Evolutionary conservation across 352 stramenopile species (phyloP).

Genomic region (Phytophthora podocarpi): DNA sequence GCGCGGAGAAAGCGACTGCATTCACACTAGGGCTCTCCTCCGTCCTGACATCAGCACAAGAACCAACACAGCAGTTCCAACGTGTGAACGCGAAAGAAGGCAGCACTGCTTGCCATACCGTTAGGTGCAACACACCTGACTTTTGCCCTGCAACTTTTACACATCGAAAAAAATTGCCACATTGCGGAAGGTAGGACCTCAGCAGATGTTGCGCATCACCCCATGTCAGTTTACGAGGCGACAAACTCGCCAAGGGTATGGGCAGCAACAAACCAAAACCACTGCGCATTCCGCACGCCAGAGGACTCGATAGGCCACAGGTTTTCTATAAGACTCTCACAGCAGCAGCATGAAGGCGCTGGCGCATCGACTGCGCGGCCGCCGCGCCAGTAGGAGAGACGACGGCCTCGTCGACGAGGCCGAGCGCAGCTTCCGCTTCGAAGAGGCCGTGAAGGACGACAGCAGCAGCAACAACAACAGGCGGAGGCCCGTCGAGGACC

Average conservation of each 20-base stretch:
- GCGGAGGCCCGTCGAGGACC: background rate
- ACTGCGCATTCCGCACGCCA: constrained; percentile 14
- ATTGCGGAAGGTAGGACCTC: constrained; percentile 31
- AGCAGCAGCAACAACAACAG: background rate
- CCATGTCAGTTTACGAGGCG: constrained; percentile 18
- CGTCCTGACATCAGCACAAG: too few relatives aligned
- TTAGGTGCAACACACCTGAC: too few relatives aligned
- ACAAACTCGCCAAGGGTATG: too few relatives aligned
- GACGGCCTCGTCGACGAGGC: constrained; percentile 8
- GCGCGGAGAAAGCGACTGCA: background rate
- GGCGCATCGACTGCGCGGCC: constrained; percentile 37
- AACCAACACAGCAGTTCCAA: background rate
- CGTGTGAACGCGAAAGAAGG: constrained; percentile 36
- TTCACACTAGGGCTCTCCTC: too few relatives aligned
- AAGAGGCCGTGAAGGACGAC: constrained; percentile 1
- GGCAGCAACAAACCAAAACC: background rate
- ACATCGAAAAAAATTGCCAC: constrained; percentile 14
- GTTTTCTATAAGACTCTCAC: too few relatives aligned
- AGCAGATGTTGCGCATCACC: constrained; percentile 13
- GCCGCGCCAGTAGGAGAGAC: constrained; percentile 16
- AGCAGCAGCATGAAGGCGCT: constrained; percentile 41
- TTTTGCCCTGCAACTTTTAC: too few relatives aligned
- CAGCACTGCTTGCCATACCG: too few relatives aligned
- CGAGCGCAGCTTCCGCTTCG: constrained; percentile 22
- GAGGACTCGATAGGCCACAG: too few relatives aligned